Evolutionary conservation across 495 filamentous ascomycete species (phyloP).

Genomic region (Talaromyces thailandensis): DNA sequence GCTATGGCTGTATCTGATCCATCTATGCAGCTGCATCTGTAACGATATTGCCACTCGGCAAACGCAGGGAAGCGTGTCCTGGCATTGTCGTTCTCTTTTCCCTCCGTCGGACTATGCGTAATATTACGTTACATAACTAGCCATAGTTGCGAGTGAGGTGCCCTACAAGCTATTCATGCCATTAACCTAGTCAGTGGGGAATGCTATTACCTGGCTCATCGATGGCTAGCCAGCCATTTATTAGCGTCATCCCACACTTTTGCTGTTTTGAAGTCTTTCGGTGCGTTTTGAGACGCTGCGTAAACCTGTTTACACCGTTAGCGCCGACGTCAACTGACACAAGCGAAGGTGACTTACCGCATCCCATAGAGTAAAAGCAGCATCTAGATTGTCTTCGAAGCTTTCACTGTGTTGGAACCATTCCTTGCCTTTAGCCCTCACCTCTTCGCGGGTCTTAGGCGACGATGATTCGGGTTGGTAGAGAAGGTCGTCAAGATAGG

Average conservation of each 20-base stretch:
- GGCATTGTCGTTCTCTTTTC: not conserved
- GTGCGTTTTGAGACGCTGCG: conserved; percentile 55
- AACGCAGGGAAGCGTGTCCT: not conserved
- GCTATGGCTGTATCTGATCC: not conserved
- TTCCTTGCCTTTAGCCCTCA: conserved; percentile 53
- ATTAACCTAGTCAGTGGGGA: not conserved
- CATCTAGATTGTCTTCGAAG: conserved; percentile 67
- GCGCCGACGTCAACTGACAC: not conserved
- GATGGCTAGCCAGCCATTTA: conserved; percentile 43
- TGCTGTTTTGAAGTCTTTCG: conserved; percentile 54
- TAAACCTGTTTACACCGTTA: conserved; percentile 36
- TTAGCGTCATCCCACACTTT: conserved; percentile 57
- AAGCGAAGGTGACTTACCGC: conserved; percentile 44
- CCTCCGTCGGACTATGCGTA: not conserved
- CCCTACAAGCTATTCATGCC: not conserved
- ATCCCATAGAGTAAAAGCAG: conserved; percentile 76
- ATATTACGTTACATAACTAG: not conserved
- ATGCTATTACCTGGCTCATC: not conserved
- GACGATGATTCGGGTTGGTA: conserved; percentile 44
- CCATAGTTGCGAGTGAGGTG: not conserved
- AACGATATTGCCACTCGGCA: not conserved
- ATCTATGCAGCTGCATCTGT: conserved; percentile 1
- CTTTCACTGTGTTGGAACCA: conserved; percentile 72
- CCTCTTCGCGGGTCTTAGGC: conserved; percentile 49
- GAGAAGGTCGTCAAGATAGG: conserved; percentile 80